Base-by-base conservation (phyloP, 75 land plant species). In the Azolla pinnata region DNA sequence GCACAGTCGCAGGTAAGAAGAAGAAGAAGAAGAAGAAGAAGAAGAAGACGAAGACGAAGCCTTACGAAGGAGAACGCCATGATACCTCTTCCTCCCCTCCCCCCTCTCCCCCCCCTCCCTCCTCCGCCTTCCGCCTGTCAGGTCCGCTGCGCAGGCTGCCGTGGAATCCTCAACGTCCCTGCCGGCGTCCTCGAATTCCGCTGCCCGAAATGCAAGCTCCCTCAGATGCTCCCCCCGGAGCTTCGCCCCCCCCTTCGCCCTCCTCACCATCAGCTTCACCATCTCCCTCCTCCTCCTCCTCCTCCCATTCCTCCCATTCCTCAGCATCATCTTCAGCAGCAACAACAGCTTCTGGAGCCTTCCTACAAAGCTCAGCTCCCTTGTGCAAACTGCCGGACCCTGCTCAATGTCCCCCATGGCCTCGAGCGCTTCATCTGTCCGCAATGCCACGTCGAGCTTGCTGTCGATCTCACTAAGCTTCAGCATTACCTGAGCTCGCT, bases 351-450 rank as follows among this genome's bases (percentile, higher is more conserved):
- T 23, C 67, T 85, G 54, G 95, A 88, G 59, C 85, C 84, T 16
- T 67, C 97, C n/a, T n/a, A n/a, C n/a, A 88, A 92, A 73, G 71
- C 84, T 16, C 97, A 88, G 86, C 80, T 92, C 1, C 95, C 90
- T 1, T 92, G 97, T 59, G 86, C 81, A 8, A 60, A 79, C 54
- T 92, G 97, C 61, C 79, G 83, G 57, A 82, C 89, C 16, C 61
- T 92, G 3, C 84, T 92, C 21, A 92, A 88, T 56, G 95, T 92
- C 0, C 97, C 97, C 1, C 89, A 86, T 24, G 86, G 86, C 0
- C 76, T 92, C 30, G 28, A 77, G 27, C 57, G 89, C 9, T 92
- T 92, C 50, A 57, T 56, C 17, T 92, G 97, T 49, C 97, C 97
- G 5, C 95, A 92, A 75, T 88, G 97, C 51, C 71, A 65, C 1